These are phyloP conservation scores for Yarrowia galli DNA, from an alignment of 1,139 yeast genomes.

Conservation along the genomic window DNA sequence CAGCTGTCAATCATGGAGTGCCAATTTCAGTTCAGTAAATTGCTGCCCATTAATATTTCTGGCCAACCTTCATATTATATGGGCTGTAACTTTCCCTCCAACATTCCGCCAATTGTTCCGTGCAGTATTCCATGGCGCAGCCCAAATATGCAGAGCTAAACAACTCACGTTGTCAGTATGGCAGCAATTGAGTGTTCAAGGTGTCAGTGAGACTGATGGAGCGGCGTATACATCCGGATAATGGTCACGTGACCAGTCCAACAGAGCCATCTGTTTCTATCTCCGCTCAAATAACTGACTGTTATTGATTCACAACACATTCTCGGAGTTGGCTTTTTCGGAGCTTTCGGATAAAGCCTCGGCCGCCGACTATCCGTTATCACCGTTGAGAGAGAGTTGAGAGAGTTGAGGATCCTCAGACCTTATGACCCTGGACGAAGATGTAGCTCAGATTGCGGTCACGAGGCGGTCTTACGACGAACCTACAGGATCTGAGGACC, in stretches of 20 bases:
- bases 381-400: too few relatives aligned
- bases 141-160: constrained; percentile 13
- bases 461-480: not conserved
- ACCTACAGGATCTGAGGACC: not conserved
- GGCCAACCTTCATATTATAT: not conserved
- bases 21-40: not conserved
- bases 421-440: not conserved
- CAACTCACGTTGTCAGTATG: not conserved
- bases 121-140: constrained; percentile 26
- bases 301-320: not conserved
- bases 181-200: not conserved
- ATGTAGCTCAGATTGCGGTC: constrained; percentile 2
- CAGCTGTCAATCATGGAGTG: too few relatives aligned
- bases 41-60: not conserved
- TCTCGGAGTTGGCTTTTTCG: constrained; percentile 7
- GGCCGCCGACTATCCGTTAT: not conserved
- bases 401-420: not conserved
- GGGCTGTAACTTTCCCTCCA: not conserved
- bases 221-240: too few relatives aligned
- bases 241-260: constrained; percentile 2
- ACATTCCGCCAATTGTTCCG: constrained; percentile 15
- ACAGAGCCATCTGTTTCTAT: not conserved
- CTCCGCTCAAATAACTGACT: not conserved
- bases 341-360: constrained; percentile 1
- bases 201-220: too few relatives aligned